Base-by-base conservation (phyloP, 2,329 filamentous ascomycete species). In the Ophiostoma sp. region DNA sequence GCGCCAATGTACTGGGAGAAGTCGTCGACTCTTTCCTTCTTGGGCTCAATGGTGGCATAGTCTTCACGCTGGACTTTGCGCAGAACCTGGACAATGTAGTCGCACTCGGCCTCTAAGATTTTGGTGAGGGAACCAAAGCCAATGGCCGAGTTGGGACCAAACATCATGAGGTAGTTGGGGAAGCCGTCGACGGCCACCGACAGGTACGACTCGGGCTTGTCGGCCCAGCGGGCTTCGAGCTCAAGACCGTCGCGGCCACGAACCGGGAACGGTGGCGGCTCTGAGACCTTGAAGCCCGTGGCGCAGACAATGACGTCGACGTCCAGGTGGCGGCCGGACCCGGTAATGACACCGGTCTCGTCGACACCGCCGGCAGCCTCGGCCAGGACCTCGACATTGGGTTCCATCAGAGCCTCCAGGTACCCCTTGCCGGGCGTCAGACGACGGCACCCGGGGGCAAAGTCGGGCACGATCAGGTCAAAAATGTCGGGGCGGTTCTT, bases 101-200 rank as follows among this genome's bases (percentile, higher is more conserved):
- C 86, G 52, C 81, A 84, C 76, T 83, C 84, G 79, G 81, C 79
- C 77, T 87, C 85, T 71, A 87, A 80, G 61, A 87, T 85, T 70
- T 80, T 81, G 59, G 82, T 84, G 69, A 87, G 79, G 45, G 82
- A 83, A 7, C 85, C 86, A 63, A 83, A 82, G 25, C 85, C 85
- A 73, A 86, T 83, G 55, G 81, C 82, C 25, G 81, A 82, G 78
- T 87, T 87, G 52, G 86, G 85, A 0, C 85, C 86, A 61, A 85
- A 81, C 78, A 86, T 81, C 77, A 86, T 82, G 59, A 87, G 81
- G 74, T 83, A 82, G 79, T 87, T 87, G 3, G 85, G 85, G 76
- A 87, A 87, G 4, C 80, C 78, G 76, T 85, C 84, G 50, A 84
- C 81, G 22, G 83, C 81, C 0, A 87, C 69, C 1, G 83, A 83